Percentiles rank a stretch among this genome's conserved stretches.
These are phyloP conservation scores for Hypoxylon sp. DNA, from an alignment of 2,329 filamentous ascomycete species.

Conservation along the genomic window DNA sequence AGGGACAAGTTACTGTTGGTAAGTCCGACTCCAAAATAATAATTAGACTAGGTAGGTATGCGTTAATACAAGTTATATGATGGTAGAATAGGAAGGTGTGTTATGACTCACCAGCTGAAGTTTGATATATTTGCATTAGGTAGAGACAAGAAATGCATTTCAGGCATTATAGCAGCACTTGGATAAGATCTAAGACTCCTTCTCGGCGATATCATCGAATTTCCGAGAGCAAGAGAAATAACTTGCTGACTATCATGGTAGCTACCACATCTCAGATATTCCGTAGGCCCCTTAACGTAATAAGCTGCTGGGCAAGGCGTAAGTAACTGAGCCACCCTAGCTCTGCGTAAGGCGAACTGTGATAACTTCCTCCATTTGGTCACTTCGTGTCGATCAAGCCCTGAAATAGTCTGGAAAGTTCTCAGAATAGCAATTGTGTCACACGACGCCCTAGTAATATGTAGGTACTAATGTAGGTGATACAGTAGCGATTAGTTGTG, in stretches of 20 bases:
- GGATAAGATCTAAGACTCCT: background rate
- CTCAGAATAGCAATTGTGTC: slow-evolving; percentile 12
- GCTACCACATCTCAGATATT: slow-evolving; percentile 4
- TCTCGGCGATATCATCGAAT: slow-evolving; percentile 3
- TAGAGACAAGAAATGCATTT: background rate
- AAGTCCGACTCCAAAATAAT: slow-evolving; percentile 3
- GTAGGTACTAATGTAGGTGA: background rate
- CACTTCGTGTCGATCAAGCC: background rate
- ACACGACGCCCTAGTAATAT: background rate
- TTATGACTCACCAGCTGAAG: background rate
- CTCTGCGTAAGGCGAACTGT: background rate
- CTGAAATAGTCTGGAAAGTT: background rate
- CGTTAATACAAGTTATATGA: background rate
- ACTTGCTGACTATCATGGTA: background rate
- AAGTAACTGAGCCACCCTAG: slow-evolving; percentile 10
- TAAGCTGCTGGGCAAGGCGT: background rate
- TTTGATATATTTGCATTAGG: background rate
- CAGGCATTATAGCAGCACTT: background rate
- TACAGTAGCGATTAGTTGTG: background rate
- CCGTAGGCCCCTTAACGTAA: slow-evolving; percentile 1
- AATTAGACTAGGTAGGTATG: background rate
- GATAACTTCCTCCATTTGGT: background rate
- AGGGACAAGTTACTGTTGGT: background rate
- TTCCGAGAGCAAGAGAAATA: slow-evolving; percentile 7
- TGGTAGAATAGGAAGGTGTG: background rate